Percentiles rank a stretch among this genome's conserved stretches.
phyloP scores from a whole-genome alignment of 768 basidiomycete species.

The Russula abietina region DNA sequence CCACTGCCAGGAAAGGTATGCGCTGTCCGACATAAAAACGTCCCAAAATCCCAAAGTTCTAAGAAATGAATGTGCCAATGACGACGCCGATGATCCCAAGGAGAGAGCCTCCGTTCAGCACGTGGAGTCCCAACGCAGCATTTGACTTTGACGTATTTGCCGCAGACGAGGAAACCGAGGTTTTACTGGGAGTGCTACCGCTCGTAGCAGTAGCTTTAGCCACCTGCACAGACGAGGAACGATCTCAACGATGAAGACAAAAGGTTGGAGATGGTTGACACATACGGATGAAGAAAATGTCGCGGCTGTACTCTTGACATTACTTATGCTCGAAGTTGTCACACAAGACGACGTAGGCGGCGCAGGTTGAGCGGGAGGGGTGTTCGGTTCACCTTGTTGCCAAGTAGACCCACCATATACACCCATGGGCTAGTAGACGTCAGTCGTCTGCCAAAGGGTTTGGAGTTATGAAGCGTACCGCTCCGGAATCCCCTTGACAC shows the following conservation, averaged over 20 bases:
- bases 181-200: neutral
- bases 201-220: neutral
- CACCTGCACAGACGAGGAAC: neutral
- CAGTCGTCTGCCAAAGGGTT: neutral
- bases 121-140: neutral
- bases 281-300: conserved; percentile 11
- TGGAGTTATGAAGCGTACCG: conserved; percentile 32
- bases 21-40: neutral
- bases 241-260: neutral
- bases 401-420: conserved; percentile 64
- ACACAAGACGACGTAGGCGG: conserved; percentile 60
- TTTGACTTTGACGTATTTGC: conserved; percentile 2
- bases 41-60: neutral
- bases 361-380: conserved; percentile 50
- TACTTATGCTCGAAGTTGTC: conserved; percentile 45
- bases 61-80: conserved; percentile 3
- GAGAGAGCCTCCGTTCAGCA: neutral
- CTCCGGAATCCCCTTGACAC: conserved; percentile 48
- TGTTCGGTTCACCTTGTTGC: conserved; percentile 53
- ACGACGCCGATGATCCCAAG: neutral
- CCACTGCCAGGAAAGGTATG: neutral
- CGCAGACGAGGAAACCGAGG: neutral
- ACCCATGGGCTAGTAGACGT: conserved; percentile 48
- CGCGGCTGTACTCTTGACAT: conserved; percentile 28
- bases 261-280: neutral